These are phyloP conservation scores for Ascoidea asiatica DNA, from an alignment of 805 yeast genomes.

Conservation along the genomic window DNA sequence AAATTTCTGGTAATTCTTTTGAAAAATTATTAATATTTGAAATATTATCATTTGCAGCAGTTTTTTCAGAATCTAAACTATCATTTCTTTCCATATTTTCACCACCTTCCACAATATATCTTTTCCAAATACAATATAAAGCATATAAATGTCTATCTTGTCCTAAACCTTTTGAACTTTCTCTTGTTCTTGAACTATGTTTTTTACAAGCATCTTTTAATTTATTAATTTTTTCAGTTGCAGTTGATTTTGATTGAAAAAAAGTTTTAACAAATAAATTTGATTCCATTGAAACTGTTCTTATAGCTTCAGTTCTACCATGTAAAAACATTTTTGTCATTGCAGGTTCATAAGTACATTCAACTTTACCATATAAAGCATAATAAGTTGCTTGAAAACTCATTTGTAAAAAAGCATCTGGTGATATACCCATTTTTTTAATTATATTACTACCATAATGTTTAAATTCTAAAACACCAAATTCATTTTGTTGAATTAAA, in stretches of 20 bases:
- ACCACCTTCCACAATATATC: slow-evolving; percentile 31
- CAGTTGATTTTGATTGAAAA: slow-evolving; percentile 47
- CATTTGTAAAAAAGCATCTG: slow-evolving; percentile 92
- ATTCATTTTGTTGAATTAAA: slow-evolving; percentile 80
- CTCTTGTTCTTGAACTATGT: slow-evolving; percentile 56
- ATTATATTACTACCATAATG: slow-evolving; percentile 63
- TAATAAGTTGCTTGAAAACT: slow-evolving; percentile 87
- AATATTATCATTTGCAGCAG: slow-evolving; percentile 12
- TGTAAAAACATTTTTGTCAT: slow-evolving; percentile 83
- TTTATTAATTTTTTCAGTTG: slow-evolving; percentile 42
- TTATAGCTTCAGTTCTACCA: slow-evolving; percentile 86
- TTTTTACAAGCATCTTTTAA: slow-evolving; percentile 57
- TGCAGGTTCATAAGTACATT: slow-evolving; percentile 91
- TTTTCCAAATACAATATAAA: slow-evolving; percentile 74
- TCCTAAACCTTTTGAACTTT: slow-evolving; percentile 69
- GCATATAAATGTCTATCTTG: slow-evolving; percentile 89
- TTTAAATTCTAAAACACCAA: slow-evolving; percentile 60
- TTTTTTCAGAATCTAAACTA: slow-evolving; percentile 12
- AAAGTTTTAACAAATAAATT: slow-evolving; percentile 74
- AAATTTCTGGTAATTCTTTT: slow-evolving; percentile 51
- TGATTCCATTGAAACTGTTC: slow-evolving; percentile 73
- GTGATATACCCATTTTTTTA: slow-evolving; percentile 76
- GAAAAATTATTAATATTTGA: slow-evolving; percentile 15
- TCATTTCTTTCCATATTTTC: slow-evolving; percentile 12
- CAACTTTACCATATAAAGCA: slow-evolving; percentile 85